Evolutionary conservation across 768 basidiomycete genomes (phyloP).

Genomic region (Russula sp.): DNA sequence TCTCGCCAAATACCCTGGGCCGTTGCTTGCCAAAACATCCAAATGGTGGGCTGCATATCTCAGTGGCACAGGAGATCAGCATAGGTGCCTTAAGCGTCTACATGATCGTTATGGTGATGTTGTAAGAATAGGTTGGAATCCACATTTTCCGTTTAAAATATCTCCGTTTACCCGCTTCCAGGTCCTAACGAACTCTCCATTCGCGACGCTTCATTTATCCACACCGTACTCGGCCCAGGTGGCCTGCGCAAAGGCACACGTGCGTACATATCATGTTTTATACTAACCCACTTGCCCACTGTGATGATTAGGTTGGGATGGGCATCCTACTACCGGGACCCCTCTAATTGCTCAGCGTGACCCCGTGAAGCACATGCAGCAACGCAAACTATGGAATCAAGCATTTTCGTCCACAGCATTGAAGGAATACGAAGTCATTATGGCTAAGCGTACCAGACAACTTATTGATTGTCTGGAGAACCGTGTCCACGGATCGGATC

Average conservation of each 20-base stretch:
- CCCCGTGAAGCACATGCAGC: constrained; percentile 40
- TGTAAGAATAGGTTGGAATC: constrained; percentile 39
- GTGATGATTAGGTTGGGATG: constrained; percentile 22
- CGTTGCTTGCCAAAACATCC: constrained; percentile 42
- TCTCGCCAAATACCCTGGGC: constrained; percentile 51
- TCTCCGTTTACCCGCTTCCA: background rate
- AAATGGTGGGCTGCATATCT: constrained; percentile 42
- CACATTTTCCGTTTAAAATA: background rate
- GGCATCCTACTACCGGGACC: background rate
- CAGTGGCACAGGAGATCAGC: constrained; percentile 40
- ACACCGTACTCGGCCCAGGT: constrained; percentile 15
- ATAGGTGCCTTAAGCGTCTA: constrained; percentile 34
- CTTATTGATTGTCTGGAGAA: constrained; percentile 34
- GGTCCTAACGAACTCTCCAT: constrained; percentile 22
- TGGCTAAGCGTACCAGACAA: constrained; percentile 38
- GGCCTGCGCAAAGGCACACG: constrained; percentile 28
- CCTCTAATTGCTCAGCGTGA: constrained; percentile 38
- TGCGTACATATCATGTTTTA: background rate
- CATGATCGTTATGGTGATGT: constrained; percentile 40
- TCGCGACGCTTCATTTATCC: constrained; percentile 17
- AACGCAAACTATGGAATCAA: constrained; percentile 45
- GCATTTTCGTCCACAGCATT: constrained; percentile 43
- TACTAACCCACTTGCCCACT: background rate
- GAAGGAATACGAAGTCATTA: constrained; percentile 43
- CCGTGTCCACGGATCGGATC: constrained; percentile 14